Conservation (phyloP, 2,329 filamentous ascomycete genomes). For the Raffaelea albimanens region DNA sequence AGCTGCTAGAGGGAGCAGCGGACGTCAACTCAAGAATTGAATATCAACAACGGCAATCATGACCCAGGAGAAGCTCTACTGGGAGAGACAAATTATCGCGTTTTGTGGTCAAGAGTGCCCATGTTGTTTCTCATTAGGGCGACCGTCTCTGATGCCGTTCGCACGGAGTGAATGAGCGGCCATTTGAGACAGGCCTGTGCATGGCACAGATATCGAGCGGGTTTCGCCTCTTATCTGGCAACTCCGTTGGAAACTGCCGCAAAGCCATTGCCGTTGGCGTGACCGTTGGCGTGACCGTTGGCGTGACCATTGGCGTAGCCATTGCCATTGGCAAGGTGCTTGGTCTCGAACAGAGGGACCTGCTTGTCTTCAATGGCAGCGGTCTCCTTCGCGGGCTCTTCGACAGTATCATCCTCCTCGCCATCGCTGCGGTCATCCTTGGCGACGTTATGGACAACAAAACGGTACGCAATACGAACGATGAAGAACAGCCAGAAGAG, state of each 20-base stretch:
- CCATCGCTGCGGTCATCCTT: slow-evolving; percentile 65
- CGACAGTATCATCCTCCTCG: slow-evolving; percentile 53
- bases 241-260: too few relatives aligned
- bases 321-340: not conserved
- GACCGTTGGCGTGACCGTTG: slow-evolving; percentile 20
- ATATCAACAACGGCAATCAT: not conserved
- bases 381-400: slow-evolving; percentile 15
- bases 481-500: slow-evolving; percentile 78
- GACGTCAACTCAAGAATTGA: too few relatives aligned
- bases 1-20: too few relatives aligned
- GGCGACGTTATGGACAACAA: slow-evolving; percentile 49
- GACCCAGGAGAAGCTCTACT: not conserved
- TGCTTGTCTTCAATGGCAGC: slow-evolving; percentile 13
- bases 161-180: too few relatives aligned
- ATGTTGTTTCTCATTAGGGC: too few relatives aligned
- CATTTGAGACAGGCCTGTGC: too few relatives aligned
- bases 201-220: too few relatives aligned
- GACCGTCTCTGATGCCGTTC: too few relatives aligned
- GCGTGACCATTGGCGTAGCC: slow-evolving; percentile 10
- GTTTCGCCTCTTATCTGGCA: too few relatives aligned
- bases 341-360: not conserved
- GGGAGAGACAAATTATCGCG: too few relatives aligned
- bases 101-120: slow-evolving; percentile 1
- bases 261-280: too few relatives aligned
- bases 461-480: slow-evolving; percentile 62